Percentiles rank a stretch among this genome's conserved stretches.
Evolutionary conservation across 2,329 filamentous ascomycete species (phyloP).

Genomic region (Coniochaeta sp.): DNA sequence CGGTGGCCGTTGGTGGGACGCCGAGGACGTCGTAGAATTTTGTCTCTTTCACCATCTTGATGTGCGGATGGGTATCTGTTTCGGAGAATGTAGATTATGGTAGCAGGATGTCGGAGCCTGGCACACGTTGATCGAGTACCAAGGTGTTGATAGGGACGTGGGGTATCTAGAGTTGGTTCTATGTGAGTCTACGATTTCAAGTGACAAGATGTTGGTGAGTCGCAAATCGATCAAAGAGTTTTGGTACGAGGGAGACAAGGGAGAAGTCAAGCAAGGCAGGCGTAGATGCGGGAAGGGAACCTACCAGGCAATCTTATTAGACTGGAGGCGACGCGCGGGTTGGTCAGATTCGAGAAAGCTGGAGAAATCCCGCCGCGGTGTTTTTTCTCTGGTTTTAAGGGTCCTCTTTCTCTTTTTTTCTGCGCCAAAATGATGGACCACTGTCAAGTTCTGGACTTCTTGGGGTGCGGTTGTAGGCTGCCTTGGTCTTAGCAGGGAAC

Average conservation of each 20-base stretch:
- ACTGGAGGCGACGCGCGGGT: not conserved
- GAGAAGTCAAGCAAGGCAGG: not conserved
- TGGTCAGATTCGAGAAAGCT: conserved; percentile 2
- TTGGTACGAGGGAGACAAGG: not conserved
- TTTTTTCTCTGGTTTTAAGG: not conserved
- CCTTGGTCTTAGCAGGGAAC: not conserved
- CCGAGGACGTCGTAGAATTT: conserved; percentile 68
- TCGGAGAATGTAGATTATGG: not conserved
- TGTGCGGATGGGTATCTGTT: not conserved
- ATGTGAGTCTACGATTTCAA: not conserved
- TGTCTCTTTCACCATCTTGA: conserved; percentile 25
- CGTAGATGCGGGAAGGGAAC: not conserved
- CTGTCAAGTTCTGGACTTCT: not conserved
- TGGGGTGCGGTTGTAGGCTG: no score
- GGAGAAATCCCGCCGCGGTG: not conserved
- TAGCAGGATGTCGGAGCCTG: conserved; percentile 6
- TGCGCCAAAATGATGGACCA: not conserved
- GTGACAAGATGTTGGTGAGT: not conserved
- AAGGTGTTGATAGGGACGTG: not conserved
- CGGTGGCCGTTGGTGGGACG: conserved; percentile 69
- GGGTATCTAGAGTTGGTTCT: not conserved
- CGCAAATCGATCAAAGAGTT: not conserved
- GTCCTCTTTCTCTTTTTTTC: not conserved
- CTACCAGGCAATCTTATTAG: not conserved
- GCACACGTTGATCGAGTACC: conserved; percentile 2